phyloP scores from a whole-genome alignment of 2,329 filamentous ascomycete genomes.

The Alternaria dauci region DNA sequence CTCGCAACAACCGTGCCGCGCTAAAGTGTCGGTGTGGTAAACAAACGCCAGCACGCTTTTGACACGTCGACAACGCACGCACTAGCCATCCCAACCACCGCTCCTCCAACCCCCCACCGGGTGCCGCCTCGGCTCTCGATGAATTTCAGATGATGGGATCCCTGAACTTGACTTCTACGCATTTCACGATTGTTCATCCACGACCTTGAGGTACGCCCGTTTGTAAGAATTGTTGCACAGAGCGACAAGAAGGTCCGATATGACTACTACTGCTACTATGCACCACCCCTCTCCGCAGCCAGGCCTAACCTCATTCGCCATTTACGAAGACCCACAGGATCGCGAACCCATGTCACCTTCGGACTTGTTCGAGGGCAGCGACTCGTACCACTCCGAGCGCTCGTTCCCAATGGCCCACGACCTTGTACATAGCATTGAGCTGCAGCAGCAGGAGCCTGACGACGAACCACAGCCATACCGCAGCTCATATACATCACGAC shows the following conservation, averaged over 20 bases:
- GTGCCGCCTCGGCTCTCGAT: slow-evolving; percentile 2
- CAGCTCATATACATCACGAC: slow-evolving; percentile 45
- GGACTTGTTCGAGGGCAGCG: slow-evolving; percentile 43
- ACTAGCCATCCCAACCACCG: slow-evolving; percentile 11
- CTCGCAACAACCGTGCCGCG: slow-evolving; percentile 21
- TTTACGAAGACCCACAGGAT: slow-evolving; percentile 47
- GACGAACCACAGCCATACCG: slow-evolving; percentile 41
- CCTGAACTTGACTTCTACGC: slow-evolving; percentile 13
- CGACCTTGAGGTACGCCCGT: slow-evolving; percentile 25
- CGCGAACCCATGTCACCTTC: slow-evolving; percentile 40
- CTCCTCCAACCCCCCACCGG: slow-evolving; percentile 1
- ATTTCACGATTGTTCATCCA: background rate
- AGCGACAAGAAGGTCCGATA: slow-evolving; percentile 22
- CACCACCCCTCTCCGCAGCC: slow-evolving; percentile 41
- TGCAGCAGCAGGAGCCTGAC: slow-evolving; percentile 26
- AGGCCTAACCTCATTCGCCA: slow-evolving; percentile 43
- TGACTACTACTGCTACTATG: slow-evolving; percentile 43
- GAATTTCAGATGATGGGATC: slow-evolving; percentile 18
- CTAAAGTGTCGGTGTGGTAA: slow-evolving; percentile 27
- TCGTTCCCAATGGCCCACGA: slow-evolving; percentile 41
- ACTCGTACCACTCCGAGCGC: slow-evolving; percentile 45
- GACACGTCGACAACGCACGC: slow-evolving; percentile 34
- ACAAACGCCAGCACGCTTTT: slow-evolving; percentile 25
- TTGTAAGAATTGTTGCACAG: slow-evolving; percentile 24
- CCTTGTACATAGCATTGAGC: slow-evolving; percentile 43